A percentile compares a stretch with the other conserved stretches of the same genome.
phyloP scores from a whole-genome alignment of 371 early-diverging fungal species.

The Syncephalastrum racemosum region DNA sequence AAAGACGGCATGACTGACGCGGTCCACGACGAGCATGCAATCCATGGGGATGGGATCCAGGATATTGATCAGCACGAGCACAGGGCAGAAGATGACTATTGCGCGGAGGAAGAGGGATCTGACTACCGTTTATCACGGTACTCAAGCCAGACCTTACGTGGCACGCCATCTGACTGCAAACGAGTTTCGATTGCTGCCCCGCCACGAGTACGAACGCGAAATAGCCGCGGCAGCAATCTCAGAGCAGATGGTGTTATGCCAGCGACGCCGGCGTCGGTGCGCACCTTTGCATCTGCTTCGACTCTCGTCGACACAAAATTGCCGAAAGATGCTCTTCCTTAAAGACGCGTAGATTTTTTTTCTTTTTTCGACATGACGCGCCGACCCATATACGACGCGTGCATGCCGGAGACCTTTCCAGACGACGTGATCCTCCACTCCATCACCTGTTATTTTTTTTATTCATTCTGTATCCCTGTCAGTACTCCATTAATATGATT shows the following conservation, averaged over 20 bases:
- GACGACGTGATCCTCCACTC: too few relatives aligned
- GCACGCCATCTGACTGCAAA: neutral
- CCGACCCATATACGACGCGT: neutral
- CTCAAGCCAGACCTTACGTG: neutral
- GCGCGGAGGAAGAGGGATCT: neutral
- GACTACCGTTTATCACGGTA: neutral
- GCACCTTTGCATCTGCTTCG: constrained; percentile 41
- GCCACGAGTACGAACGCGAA: constrained; percentile 13
- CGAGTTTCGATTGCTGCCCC: constrained; percentile 8
- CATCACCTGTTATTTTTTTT: too few relatives aligned
- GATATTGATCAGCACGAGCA: neutral
- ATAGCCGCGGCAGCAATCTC: constrained; percentile 9
- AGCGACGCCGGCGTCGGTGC: constrained; percentile 31
- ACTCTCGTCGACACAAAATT: constrained; percentile 34
- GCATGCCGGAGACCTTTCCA: too few relatives aligned
- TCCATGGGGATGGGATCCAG: neutral
- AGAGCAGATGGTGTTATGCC: constrained; percentile 10
- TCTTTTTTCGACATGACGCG: neutral
- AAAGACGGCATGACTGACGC: neutral
- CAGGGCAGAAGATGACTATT: neutral
- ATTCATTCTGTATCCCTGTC: too few relatives aligned
- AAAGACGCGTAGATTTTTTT: too few relatives aligned
- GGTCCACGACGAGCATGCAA: neutral
- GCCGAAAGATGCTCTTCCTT: constrained; percentile 7
- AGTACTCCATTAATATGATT: too few relatives aligned